Conservation (phyloP, 116 monocot genomes). For the Dioscorea cayenensis region DNA sequence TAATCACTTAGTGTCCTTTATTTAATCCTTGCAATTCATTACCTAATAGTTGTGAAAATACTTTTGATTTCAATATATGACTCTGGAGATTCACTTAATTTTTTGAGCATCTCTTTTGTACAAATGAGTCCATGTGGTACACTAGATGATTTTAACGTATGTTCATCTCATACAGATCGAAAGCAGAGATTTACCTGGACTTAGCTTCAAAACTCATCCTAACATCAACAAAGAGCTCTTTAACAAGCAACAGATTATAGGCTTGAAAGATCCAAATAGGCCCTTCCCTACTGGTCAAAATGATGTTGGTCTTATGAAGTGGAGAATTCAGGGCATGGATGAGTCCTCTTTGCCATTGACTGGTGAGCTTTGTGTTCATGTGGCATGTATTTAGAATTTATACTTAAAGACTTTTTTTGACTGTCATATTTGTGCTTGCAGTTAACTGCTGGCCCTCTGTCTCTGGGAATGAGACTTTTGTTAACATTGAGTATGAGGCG, state of each 20-base stretch:
- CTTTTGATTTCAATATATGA: neutral
- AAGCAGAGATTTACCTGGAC: conserved; percentile 59
- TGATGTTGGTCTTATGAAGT: conserved; percentile 86
- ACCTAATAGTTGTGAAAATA: no score
- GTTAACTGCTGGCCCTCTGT: conserved; percentile 97
- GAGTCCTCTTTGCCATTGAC: conserved; percentile 74
- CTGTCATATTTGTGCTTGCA: conserved; percentile 18
- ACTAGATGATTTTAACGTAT: neutral
- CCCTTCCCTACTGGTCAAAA: conserved; percentile 94
- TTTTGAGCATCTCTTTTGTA: neutral
- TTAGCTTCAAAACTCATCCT: conserved; percentile 94
- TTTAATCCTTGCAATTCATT: no score
- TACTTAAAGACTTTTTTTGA: neutral
- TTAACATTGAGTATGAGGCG: conserved; percentile 97
- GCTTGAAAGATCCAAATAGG: conserved; percentile 82
- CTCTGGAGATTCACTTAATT: neutral
- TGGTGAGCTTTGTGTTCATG: conserved; percentile 23
- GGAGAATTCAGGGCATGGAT: conserved; percentile 94
- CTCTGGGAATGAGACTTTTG: conserved; percentile 90
- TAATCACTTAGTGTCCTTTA: no score
- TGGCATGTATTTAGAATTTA: neutral
- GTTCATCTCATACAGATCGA: conserved; percentile 54
- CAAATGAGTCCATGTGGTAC: neutral
- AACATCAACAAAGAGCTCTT: conserved; percentile 96
- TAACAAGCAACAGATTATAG: conserved; percentile 68